Conservation (phyloP, 2,329 filamentous ascomycete species). For the Clarireedia monteithiana region DNA sequence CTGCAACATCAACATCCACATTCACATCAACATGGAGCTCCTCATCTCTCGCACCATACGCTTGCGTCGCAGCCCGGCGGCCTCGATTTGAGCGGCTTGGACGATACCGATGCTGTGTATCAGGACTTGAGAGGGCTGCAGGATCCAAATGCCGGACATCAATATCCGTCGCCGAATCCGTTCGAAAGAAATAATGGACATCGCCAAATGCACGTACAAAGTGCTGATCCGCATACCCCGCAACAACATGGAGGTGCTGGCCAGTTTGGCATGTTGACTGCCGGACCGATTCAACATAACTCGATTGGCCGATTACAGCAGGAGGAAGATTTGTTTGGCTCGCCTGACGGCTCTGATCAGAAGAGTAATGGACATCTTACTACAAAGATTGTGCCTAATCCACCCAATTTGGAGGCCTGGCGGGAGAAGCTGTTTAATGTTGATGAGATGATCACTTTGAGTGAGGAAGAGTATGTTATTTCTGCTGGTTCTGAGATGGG, state of each 20-base stretch:
- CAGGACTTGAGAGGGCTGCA: constrained; percentile 32
- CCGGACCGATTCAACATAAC: constrained; percentile 28
- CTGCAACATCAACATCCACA: constrained; percentile 26
- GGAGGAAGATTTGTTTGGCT: constrained; percentile 33
- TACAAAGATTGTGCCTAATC: constrained; percentile 52
- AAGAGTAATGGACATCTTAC: constrained; percentile 45
- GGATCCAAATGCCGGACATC: constrained; percentile 27
- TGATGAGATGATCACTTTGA: constrained; percentile 64
- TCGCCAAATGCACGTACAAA: constrained; percentile 24
- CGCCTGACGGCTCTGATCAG: constrained; percentile 32
- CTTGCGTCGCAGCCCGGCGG: constrained; percentile 30
- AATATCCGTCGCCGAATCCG: constrained; percentile 28
- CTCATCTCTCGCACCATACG: constrained; percentile 26
- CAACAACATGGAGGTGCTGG: constrained; percentile 31
- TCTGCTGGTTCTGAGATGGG: neutral
- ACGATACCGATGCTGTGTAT: constrained; percentile 32
- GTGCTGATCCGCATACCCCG: constrained; percentile 29
- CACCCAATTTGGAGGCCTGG: constrained; percentile 62
- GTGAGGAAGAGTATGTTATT: constrained; percentile 58
- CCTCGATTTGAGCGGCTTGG: constrained; percentile 35
- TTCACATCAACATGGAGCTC: constrained; percentile 27
- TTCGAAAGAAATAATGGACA: constrained; percentile 31
- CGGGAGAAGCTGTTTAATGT: constrained; percentile 66
- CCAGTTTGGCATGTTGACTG: constrained; percentile 41
- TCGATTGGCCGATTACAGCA: constrained; percentile 30